A percentile compares a stretch with the other conserved stretches of the same genome.
These are phyloP conservation scores for Ganoderma multipileum DNA, from an alignment of 1,284 basidiomycete genomes.

Conservation along the genomic window DNA sequence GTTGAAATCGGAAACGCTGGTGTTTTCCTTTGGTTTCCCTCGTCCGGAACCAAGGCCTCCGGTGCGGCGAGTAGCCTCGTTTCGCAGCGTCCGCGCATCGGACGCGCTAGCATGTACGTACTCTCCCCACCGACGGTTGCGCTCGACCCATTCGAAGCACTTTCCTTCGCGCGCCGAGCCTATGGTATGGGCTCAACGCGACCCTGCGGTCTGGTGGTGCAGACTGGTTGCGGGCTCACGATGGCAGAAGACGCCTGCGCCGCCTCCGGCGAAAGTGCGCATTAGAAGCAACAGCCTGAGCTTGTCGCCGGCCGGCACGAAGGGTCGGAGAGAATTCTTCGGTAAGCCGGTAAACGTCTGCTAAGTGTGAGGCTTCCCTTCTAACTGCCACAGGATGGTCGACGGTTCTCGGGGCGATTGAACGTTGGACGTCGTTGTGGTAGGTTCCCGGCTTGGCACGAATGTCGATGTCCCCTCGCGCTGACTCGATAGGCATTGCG, in stretches of 20 bases:
- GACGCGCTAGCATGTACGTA: not conserved
- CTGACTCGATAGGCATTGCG: not conserved
- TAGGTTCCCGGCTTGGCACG: not conserved
- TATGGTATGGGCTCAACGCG: not conserved
- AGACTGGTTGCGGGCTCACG: not conserved
- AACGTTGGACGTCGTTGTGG: slow-evolving; percentile 1
- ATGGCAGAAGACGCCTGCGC: not conserved
- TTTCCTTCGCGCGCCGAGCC: not conserved
- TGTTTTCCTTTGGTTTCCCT: not conserved
- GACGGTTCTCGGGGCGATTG: not conserved
- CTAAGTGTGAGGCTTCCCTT: not conserved
- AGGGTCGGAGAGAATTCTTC: not conserved
- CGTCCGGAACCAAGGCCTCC: not conserved
- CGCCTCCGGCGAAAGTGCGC: not conserved
- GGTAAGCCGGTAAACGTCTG: not conserved
- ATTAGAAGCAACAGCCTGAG: not conserved
- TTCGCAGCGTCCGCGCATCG: slow-evolving; percentile 8
- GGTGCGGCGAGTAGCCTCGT: slow-evolving; percentile 8
- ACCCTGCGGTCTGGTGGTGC: not conserved
- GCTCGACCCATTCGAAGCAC: not conserved
- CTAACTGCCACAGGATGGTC: not conserved
- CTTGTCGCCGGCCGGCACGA: not conserved
- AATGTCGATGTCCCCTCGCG: not conserved
- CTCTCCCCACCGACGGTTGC: not conserved
- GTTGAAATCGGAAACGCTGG: not conserved